These are phyloP conservation scores for Aureoboletus auriporus DNA, from an alignment of 768 basidiomycete species.

Conservation along the genomic window DNA sequence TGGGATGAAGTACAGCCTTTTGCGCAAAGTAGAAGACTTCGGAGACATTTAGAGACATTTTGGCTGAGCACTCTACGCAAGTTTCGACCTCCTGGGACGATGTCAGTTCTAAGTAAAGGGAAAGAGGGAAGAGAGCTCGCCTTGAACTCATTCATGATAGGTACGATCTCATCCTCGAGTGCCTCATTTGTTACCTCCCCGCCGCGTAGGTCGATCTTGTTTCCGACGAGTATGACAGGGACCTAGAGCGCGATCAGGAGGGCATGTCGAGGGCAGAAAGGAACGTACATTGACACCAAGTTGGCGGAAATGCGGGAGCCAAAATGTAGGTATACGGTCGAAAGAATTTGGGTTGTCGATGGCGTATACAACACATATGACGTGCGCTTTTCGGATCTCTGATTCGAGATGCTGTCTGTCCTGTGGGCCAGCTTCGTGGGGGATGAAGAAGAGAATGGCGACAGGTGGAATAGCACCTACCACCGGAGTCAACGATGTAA, in stretches of 20 bases:
- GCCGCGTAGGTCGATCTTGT: constrained; percentile 95
- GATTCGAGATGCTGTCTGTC: constrained; percentile 88
- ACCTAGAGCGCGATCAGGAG: constrained; percentile 47
- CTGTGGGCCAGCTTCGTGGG: constrained; percentile 66
- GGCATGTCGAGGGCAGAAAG: neutral
- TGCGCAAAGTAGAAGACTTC: constrained; percentile 99
- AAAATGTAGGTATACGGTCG: constrained; percentile 96
- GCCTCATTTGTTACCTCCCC: constrained; percentile 93
- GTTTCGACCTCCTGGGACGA: constrained; percentile 88
- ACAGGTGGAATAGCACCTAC: constrained; percentile 41
- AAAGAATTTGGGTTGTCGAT: constrained; percentile 97
- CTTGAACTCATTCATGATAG: constrained; percentile 99
- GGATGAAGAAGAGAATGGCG: constrained; percentile 4
- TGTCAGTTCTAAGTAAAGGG: constrained; percentile 4
- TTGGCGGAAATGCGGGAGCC: constrained; percentile 93
- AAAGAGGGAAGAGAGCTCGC: constrained; percentile 34
- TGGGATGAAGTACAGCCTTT: constrained; percentile 95
- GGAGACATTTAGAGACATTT: constrained; percentile 85
- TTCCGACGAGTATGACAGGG: constrained; percentile 94
- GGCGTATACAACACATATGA: constrained; percentile 96
- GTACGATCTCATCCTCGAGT: constrained; percentile 89
- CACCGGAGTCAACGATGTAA: constrained; percentile 95
- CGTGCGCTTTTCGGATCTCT: constrained; percentile 96
- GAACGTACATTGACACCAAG: constrained; percentile 87
- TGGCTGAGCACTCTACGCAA: constrained; percentile 96